Base-by-base conservation (phyloP, 1,284 basidiomycete genomes). In the Cutaneotrichosporon dermatis region DNA sequence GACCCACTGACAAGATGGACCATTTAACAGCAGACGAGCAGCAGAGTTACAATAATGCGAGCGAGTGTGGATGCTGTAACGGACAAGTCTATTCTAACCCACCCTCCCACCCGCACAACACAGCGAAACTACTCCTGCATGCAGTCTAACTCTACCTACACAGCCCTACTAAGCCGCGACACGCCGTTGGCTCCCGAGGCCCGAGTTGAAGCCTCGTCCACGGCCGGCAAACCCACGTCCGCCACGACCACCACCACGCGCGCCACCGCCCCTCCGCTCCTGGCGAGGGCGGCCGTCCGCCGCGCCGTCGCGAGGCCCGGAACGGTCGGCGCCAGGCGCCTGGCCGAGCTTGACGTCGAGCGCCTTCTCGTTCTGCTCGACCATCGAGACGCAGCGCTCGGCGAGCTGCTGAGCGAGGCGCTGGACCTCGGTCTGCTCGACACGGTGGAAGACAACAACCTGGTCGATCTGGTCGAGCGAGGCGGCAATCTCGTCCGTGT, bases 341-440 rank as follows among this genome's bases (percentile, higher is more conserved):
- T 83, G 83, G 50, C 91, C 90, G 65, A 95, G 84, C 79, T 95
- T 95, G 69, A 84, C 77, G 75, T 98, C 94, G 55, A 98, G 80
- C n/a, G 86, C 81, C 81, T 97, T 95, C 80, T 98, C 94, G 76
- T 94, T 98, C 74, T 90, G 88, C 74, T 98, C 95, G n/a, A 95
- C 86, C 84, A 98, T 83, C 40, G 83, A 81, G 48, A 84, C 86
- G 34, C 93, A 85, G 79, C 91, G 90, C 71, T 98, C 94, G 4
- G 95, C 89, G 51, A 99, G 83, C 59, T 86, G 85, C 70, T 89
- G 87, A 4, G 92, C 89, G 6, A 96, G 81, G 71, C 92, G 87
- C 78, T 99, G 95, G n/a, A 90, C 83, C 57, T 91, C 88, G 37
- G 89, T 86, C 48, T 92, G 83, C 70, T 97, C 92, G 56, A 92